These are phyloP conservation scores for Hippophae rhamnoides DNA, from an alignment of 306 rosid genomes.

Conservation along the genomic window DNA sequence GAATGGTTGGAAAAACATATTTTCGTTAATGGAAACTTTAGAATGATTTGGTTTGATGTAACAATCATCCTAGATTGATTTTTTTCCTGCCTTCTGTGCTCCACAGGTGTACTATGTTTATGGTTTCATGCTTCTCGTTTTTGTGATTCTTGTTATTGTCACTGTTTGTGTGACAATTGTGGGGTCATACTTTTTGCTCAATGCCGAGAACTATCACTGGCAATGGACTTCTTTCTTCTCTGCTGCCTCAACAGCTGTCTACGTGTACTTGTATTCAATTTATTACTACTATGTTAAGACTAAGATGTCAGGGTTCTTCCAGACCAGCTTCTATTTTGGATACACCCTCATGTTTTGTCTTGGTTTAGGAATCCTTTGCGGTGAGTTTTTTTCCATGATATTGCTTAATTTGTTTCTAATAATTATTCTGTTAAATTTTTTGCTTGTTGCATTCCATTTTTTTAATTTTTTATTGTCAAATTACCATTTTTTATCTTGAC, in stretches of 20 bases:
- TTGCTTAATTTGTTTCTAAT: neutral
- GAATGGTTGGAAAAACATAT: no score
- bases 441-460: no score
- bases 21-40: no score
- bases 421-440: no score
- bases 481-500: no score
- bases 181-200: conserved; percentile 91
- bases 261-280: conserved; percentile 83
- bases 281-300: conserved; percentile 97
- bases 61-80: conserved; percentile 14
- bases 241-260: conserved; percentile 96
- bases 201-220: conserved; percentile 99
- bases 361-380: conserved; percentile 94
- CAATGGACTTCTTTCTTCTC: conserved; percentile 99
- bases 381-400: conserved; percentile 33
- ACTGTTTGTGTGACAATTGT: conserved; percentile 97
- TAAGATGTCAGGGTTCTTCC: conserved; percentile 99
- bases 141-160: conserved; percentile 79
- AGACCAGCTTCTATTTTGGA: conserved; percentile 97
- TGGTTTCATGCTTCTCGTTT: conserved; percentile 97
- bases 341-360: conserved; percentile 98
- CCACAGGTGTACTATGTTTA: conserved; percentile 97
- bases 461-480: no score
- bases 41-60: neutral
- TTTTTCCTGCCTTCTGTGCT: conserved; percentile 22